Conservation (phyloP, 352 stramenopile species). For the Pythium oligandrum region DNA sequence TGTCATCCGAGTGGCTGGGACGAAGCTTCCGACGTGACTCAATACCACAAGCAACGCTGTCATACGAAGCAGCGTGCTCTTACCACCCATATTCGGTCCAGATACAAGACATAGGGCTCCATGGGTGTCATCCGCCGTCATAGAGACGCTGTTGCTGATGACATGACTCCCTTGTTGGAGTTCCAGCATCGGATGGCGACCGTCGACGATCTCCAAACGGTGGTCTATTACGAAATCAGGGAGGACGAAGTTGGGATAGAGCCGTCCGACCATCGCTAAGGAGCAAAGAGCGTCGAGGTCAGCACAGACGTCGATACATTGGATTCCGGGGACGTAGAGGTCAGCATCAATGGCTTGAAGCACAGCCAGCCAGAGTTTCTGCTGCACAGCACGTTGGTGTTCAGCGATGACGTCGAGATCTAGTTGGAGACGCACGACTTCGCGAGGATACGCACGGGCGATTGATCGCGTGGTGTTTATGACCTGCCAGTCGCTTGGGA, state of each 20-base stretch:
- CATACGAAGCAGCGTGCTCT: slow-evolving; percentile 65
- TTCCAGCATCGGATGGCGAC: slow-evolving; percentile 60
- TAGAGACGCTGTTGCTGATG: slow-evolving; percentile 31
- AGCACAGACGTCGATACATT: slow-evolving; percentile 37
- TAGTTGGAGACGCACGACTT: slow-evolving; percentile 31
- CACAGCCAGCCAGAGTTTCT: slow-evolving; percentile 36
- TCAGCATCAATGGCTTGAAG: slow-evolving; percentile 24
- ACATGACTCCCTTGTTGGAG: slow-evolving; percentile 23
- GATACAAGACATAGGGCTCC: slow-evolving; percentile 43
- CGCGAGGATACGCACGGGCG: slow-evolving; percentile 34
- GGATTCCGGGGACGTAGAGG: slow-evolving; percentile 37
- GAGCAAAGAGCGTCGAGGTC: slow-evolving; percentile 62
- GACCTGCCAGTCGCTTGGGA: slow-evolving; percentile 35
- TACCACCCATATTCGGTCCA: slow-evolving; percentile 83
- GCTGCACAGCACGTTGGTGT: slow-evolving; percentile 26
- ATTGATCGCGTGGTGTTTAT: slow-evolving; percentile 42
- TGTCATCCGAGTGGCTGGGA: slow-evolving; percentile 33
- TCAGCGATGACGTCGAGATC: slow-evolving; percentile 26
- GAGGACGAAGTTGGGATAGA: slow-evolving; percentile 38
- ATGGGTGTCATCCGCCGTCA: slow-evolving; percentile 7
- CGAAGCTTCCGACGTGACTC: slow-evolving; percentile 60
- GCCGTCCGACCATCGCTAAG: slow-evolving; percentile 39
- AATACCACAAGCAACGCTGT: slow-evolving; percentile 57
- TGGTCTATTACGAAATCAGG: slow-evolving; percentile 20
- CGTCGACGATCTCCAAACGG: slow-evolving; percentile 40